These are phyloP conservation scores for Diplodia seriata DNA, from an alignment of 2,329 filamentous ascomycete genomes.

Conservation along the genomic window DNA sequence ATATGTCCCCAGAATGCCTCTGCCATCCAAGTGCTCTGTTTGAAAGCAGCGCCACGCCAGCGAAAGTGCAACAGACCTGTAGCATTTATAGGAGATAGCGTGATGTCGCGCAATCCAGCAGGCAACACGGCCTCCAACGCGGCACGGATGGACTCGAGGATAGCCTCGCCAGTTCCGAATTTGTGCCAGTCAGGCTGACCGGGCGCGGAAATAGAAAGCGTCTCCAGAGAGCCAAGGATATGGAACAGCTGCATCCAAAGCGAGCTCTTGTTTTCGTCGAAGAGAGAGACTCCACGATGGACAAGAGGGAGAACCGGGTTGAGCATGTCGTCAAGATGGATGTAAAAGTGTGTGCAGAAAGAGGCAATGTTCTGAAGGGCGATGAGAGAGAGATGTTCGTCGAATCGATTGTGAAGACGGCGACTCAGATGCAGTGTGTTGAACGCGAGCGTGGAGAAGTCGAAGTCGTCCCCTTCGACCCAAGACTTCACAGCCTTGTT, in stretches of 20 bases:
- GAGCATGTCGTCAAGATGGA: neutral
- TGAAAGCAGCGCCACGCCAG: slow-evolving; percentile 17
- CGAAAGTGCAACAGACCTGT: slow-evolving; percentile 14
- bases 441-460: slow-evolving; percentile 9
- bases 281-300: neutral
- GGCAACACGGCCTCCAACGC: slow-evolving; percentile 12
- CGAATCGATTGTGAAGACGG: neutral
- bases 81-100: slow-evolving; percentile 24
- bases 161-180: slow-evolving; percentile 2
- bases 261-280: neutral
- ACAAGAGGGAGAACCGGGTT: neutral
- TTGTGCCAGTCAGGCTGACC: slow-evolving; percentile 15
- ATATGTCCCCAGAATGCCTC: slow-evolving; percentile 16
- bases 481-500: slow-evolving; percentile 15
- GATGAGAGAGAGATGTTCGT: neutral
- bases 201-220: slow-evolving; percentile 7
- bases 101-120: slow-evolving; percentile 2
- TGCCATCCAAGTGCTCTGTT: neutral
- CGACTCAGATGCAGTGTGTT: neutral
- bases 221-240: neutral
- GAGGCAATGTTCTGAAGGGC: neutral
- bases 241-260: slow-evolving; percentile 6
- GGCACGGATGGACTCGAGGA: slow-evolving; percentile 19
- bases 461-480: neutral
- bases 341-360: slow-evolving; percentile 10